Evolutionary conservation across 805 yeast genomes (phyloP), one percentile per base, ranked within the genome.

Genomic region (Sungouiella thailandica): DNA sequence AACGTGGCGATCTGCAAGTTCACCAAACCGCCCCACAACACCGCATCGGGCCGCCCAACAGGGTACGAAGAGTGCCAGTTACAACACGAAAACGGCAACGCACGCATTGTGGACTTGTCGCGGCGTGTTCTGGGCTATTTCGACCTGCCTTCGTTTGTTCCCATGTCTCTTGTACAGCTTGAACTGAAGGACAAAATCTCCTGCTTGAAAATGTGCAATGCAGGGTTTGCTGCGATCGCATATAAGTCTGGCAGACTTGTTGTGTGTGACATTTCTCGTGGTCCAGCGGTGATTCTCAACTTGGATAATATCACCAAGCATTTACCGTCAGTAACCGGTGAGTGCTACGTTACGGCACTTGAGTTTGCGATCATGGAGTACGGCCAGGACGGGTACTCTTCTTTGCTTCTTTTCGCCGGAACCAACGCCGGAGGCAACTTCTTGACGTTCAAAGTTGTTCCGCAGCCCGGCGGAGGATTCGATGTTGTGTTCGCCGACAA

Each of bases 191-290:
- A 62, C 17, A 39, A 43, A 20, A 79, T 84, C 7, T 65, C 89
- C 0, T 73, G 84, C 1, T 40, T 89, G 31, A 68, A 72, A 35
- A 74, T 83, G 55, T 80, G 89, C 40, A 73, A 81, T 42, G 68
- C 87, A 31, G 96, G 96, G 0, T 89, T 93, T 61, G 84, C 83
- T 7, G 93, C 83, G 0, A 65, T 85, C 26, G 95, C 84, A 1
- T 87, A 83, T 54, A 72, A 71, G 29, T 71, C 79, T 10, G 97
- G 97, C n/a, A 69, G 76, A 23, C 41, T 90, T 12, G 58, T 81
- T 2, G 78, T 90, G 0, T 62, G 89, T 38, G 97, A 90, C 58
- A 52, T 63, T 15, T 67, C 84, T 35, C 69, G 96, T 38, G 84
- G 84, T 2, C 89, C 89, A 0, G 87, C 85, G 0, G 58, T 80